phyloP scores from a whole-genome alignment of 2,329 filamentous ascomycete genomes.

The Colletotrichum destructivum region DNA sequence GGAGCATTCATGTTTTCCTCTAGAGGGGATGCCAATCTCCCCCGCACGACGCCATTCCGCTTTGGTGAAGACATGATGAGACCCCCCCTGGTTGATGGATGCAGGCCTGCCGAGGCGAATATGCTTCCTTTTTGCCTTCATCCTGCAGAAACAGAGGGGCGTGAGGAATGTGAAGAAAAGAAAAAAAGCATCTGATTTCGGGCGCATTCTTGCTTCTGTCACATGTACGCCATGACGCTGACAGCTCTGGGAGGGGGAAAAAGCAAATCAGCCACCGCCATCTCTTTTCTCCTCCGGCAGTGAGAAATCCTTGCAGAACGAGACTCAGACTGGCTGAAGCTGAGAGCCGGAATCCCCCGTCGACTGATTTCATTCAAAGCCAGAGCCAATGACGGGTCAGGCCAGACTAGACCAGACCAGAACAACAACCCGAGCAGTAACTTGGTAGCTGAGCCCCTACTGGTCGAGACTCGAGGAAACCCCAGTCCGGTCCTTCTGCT shows the following conservation, averaged over 20 bases:
- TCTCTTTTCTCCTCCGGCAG: not conserved
- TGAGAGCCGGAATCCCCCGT: not conserved
- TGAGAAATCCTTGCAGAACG: not conserved
- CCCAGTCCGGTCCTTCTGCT: constrained; percentile 29
- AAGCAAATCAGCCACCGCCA: not conserved
- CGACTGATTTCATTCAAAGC: constrained; percentile 32
- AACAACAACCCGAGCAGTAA: not conserved
- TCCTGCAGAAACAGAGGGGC: constrained; percentile 19
- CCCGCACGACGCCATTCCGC: constrained; percentile 37
- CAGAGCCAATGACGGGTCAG: constrained; percentile 18
- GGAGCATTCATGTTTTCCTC: no score
- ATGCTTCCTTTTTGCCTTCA: not conserved
- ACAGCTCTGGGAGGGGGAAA: not conserved
- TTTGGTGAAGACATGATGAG: constrained; percentile 1
- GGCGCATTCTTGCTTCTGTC: not conserved
- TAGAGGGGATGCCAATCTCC: constrained; percentile 22
- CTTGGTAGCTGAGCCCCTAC: constrained; percentile 10
- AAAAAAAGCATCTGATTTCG: constrained; percentile 30
- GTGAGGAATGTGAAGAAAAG: not conserved
- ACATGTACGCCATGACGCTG: not conserved
- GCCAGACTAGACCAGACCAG: no score
- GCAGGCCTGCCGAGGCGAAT: constrained; percentile 8
- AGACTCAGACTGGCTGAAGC: not conserved
- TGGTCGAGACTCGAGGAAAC: constrained; percentile 8
- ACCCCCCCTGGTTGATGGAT: constrained; percentile 16